Base-by-base conservation (phyloP, 352 stramenopile genomes). In the Phytophthora parvispora region DNA sequence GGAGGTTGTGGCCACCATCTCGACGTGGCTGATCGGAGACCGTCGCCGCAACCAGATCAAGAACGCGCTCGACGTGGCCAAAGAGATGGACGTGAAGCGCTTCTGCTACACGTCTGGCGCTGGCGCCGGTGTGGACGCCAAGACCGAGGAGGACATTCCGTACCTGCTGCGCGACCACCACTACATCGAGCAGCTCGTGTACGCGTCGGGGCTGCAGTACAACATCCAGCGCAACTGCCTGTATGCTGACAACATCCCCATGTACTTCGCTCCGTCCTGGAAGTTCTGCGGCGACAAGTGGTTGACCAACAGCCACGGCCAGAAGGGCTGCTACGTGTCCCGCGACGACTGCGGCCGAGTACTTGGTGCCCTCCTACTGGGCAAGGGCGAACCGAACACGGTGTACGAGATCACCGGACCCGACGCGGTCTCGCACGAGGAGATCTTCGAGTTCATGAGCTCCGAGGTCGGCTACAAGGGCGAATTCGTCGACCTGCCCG, bases 201-300 rank as follows among this genome's bases (percentile, higher is more conserved):
- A 71, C 48, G 55, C 45, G 10, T 71, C 61, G 3, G 67, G 67
- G 12, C 40, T 75, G 38, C 54, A 75, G 48, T 75, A 71, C 55
- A 75, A 71, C 42, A 75, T 75, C 42, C 67, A 75, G 25, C 62
- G 67, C 47, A 75, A 75, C 27, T 75, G 55, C 16, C 22, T 75
- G 48, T 75, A 75, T 54, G 36, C 61, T 3, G 67, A 75, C 49
- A 75, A 71, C 42, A 75, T 75, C 32, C 61, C 61, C 1, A 75
- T 57, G 28, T 71, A 59, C 47, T 75, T 75, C 25, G 67, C 67
- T 52, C 67, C 53, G 20, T 75, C 67, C 20, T 75, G 67, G 67
- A 66, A 67, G 40, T 75, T 75, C 61, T 71, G 61, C 25, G 67
- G 55, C 13, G 61, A 71, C 48, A 66, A 71, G 53, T 75, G 67